Base-by-base conservation (phyloP, 805 yeast genomes). In the Peterozyma xylosa region DNA sequence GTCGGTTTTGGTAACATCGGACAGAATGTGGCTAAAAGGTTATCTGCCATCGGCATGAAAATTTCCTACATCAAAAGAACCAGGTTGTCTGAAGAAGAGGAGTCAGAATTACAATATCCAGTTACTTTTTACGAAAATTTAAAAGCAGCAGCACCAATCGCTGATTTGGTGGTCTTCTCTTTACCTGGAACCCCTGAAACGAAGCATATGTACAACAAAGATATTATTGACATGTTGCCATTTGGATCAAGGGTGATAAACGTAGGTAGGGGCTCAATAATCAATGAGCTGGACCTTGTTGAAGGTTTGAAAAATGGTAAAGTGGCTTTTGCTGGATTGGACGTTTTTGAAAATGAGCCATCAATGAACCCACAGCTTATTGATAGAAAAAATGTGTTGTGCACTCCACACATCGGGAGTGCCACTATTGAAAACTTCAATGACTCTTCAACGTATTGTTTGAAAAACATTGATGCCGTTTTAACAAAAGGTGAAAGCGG, bases 1-100 rank as follows among this genome's bases (percentile, higher is more conserved):
- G 75, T 83, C 3, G 95, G 95, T 0, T 80, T 85, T 53, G 95
- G 95, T 1, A 68, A 77, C 16, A 86, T 86, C 52, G 95, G 95
- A 9, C 72, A 73, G 55, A 68, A 71, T 30, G 76, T 83, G 45
- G 93, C 80, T 3, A 61, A 59, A 39, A 70, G 82, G 52, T 66
- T 86, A 46, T 42, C 64, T 39, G 64, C 63, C n/a, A 58, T 86
- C 30, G 88, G 86, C 4, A 79, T 85, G 85, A 62, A 73, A 16
- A 67, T 86, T 33, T 71, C 71, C 45, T 85, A 84, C 50, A 70
- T 76, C 43, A 83, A 82, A 51, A 68, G 89, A 52, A 65, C 66
- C 0, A 60, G 65, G 33, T 59, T 78, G 42, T 43, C 70, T 0
- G 51, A 48, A 5, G 57, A 68, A 3, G 70, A 67, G 29, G 67